phyloP scores from a whole-genome alignment of 495 filamentous ascomycete genomes.

The Geoglossum glabrum region DNA sequence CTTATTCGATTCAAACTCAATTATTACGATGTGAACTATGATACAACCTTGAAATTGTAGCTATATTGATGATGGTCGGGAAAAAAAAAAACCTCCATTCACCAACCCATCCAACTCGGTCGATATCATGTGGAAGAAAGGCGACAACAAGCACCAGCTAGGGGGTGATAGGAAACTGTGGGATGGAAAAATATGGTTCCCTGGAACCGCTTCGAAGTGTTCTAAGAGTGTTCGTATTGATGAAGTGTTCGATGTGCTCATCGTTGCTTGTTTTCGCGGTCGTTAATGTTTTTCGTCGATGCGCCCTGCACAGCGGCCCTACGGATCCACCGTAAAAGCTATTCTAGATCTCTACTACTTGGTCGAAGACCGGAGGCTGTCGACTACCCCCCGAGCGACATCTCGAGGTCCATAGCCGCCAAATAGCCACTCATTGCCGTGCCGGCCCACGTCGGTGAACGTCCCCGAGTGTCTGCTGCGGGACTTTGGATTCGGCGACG shows the following conservation, averaged over 20 bases:
- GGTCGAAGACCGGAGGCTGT: neutral
- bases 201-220: neutral
- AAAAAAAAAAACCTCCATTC: neutral
- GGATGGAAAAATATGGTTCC: neutral
- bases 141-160: neutral
- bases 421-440: constrained; percentile 17
- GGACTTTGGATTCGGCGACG: neutral
- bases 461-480: constrained; percentile 2
- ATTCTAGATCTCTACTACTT: neutral
- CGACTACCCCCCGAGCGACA: too few relatives aligned
- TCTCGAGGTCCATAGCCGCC: constrained; percentile 10
- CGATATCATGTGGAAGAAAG: neutral
- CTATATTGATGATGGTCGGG: neutral
- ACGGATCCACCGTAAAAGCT: neutral
- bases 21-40: neutral
- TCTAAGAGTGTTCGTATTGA: neutral
- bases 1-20: too few relatives aligned
- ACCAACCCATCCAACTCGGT: neutral
- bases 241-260: neutral
- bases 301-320: neutral
- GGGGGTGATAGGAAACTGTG: neutral
- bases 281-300: neutral
- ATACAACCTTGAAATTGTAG: neutral
- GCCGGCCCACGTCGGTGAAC: constrained; percentile 9
- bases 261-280: neutral